A percentile compares a stretch with the other conserved stretches of the same genome.
phyloP scores from a whole-genome alignment of 2,329 filamentous ascomycete genomes.

The Microdochium bolleyi region DNA sequence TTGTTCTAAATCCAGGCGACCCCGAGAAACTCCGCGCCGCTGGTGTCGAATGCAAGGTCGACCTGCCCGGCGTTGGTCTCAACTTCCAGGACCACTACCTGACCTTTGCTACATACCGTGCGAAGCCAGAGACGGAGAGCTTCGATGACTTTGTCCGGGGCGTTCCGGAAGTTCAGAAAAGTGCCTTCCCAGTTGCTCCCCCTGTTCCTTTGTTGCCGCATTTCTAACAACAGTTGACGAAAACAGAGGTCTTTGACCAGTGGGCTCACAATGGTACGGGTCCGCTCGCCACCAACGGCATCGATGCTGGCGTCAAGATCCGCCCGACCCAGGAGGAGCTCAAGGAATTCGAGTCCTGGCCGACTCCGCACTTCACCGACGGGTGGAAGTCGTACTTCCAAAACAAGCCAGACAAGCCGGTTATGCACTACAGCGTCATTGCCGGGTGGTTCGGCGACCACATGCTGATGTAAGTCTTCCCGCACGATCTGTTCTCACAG shows the following conservation, averaged over 20 bases:
- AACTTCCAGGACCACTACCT: constrained; percentile 75
- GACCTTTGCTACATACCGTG: constrained; percentile 62
- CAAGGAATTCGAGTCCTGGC: constrained; percentile 62
- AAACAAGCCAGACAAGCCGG: constrained; percentile 76
- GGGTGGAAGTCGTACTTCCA: constrained; percentile 81
- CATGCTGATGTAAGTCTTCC: constrained; percentile 41
- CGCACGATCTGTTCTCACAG: background rate
- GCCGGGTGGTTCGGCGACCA: constrained; percentile 57
- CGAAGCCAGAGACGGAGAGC: constrained; percentile 67
- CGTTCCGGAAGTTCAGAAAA: constrained; percentile 63
- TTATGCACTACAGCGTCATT: constrained; percentile 80
- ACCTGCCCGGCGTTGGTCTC: constrained; percentile 65
- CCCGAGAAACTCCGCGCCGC: constrained; percentile 61
- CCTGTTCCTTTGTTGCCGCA: background rate
- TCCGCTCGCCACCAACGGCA: constrained; percentile 69
- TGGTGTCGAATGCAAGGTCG: constrained; percentile 61
- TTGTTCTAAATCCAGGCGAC: constrained; percentile 33
- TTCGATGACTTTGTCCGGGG: constrained; percentile 77
- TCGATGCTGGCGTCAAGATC: constrained; percentile 74
- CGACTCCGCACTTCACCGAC: constrained; percentile 63
- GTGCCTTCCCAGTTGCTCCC: constrained; percentile 18
- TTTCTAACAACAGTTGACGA: too few species aligned
- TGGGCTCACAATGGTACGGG: constrained; percentile 77
- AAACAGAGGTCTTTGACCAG: constrained; percentile 57
- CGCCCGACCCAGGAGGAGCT: constrained; percentile 63